Base-by-base conservation (phyloP, 2,329 filamentous ascomycete species). In the Tolypocladium guangdongense region DNA sequence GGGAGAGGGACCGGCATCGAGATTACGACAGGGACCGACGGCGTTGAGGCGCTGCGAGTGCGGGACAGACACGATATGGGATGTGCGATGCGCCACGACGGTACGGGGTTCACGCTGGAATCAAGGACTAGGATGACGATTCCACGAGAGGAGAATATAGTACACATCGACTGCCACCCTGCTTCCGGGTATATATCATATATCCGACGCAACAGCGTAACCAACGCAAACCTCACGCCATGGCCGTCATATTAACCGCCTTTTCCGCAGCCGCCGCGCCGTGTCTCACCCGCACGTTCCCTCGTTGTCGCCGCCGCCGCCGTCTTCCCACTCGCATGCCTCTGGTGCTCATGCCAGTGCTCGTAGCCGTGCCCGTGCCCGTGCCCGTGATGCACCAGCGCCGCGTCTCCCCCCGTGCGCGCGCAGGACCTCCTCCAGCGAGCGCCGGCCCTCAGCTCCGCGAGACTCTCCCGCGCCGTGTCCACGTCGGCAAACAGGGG, bases 401-500 rank as follows among this genome's bases (percentile, higher is more conserved):
- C 39, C 20, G 14, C 30, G 20, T 14, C 8, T 10, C 36, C 7
- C 35, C n/a, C 35, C 37, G 24, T 55, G 55, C 14, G 46, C 46
- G 3, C 33, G 49, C 38, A 52, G 36, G 46, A 68, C 55, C 7
- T 58, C 58, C 32, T 66, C 65, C 22, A 68, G 51, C 10, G 51
- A 57, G 58, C 76, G 72, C 2, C 77, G n/a, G 62, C 64, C 35
- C 64, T 68, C 53, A 78, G 62, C 27, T 74, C 75, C 22, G 71
- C 68, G 18, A 82, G 65, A 0, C 73, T 72, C 52, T 63, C 66
- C 57, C 74, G 68, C 0, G 78, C 77, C 24, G 68, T 68, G 7
- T 74, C 71, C 4, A 77, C 71, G 54, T 72, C 78, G 60, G 80
- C 74, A 54, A 81, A 78, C 5, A 74, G 70, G 50, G 57, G 49